A percentile compares a stretch with the other conserved stretches of the same genome.
These are phyloP conservation scores for Mycena sp. DNA, from an alignment of 1,284 basidiomycete species.

Conservation along the genomic window DNA sequence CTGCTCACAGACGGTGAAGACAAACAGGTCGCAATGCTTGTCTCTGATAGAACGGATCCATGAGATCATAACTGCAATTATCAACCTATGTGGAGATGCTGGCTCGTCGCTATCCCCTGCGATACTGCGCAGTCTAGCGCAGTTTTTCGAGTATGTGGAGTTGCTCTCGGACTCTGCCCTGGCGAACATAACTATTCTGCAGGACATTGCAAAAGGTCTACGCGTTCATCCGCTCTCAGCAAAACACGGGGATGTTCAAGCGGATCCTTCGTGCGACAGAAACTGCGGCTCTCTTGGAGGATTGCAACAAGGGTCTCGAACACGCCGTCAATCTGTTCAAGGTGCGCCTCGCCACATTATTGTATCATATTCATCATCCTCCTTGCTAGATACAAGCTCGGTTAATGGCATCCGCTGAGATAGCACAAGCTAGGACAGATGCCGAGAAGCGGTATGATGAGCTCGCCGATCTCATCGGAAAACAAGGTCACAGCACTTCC, in stretches of 20 bases:
- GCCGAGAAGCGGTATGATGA: too few relatives aligned
- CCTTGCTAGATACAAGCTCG: constrained; percentile 4
- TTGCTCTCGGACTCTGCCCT: constrained; percentile 25
- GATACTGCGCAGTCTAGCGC: not conserved
- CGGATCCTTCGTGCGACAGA: not conserved
- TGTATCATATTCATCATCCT: too few relatives aligned
- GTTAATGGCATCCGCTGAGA: not conserved
- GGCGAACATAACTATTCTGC: constrained; percentile 26
- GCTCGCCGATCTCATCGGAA: too few relatives aligned
- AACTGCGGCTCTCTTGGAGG: not conserved
- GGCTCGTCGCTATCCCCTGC: not conserved
- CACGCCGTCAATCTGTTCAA: not conserved
- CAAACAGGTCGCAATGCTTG: not conserved
- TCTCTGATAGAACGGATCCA: not conserved
- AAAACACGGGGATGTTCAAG: not conserved
- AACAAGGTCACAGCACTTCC: too few relatives aligned
- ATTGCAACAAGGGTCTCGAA: not conserved
- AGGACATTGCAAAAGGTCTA: constrained; percentile 3
- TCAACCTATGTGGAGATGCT: not conserved
- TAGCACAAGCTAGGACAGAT: not conserved
- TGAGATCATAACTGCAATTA: not conserved
- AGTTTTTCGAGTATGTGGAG: not conserved
- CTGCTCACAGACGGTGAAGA: not conserved
- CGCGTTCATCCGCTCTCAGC: not conserved
- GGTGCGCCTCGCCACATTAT: not conserved